Percentiles rank a stretch among this genome's conserved stretches.
Evolutionary conservation across 2,329 filamentous ascomycete genomes (phyloP).

Genomic region (Cladophialophora yegresii): DNA sequence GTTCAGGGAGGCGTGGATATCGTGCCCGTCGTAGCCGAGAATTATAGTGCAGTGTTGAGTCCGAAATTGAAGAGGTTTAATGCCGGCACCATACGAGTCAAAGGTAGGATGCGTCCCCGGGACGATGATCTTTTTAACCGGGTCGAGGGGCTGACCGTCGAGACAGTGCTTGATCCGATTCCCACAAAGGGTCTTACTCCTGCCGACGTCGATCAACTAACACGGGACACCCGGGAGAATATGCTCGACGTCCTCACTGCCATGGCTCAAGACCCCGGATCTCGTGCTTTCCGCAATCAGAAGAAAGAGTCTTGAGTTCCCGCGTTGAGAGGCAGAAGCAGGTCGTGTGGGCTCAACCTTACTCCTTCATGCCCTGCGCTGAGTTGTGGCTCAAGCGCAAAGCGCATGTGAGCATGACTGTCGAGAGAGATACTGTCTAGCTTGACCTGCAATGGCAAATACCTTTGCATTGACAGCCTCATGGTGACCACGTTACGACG

Average conservation of each 20-base stretch:
- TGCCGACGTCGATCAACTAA: conserved; percentile 75
- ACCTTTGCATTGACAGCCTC: neutral
- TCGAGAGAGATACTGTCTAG: neutral
- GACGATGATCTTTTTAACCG: neutral
- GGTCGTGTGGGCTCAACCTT: neutral
- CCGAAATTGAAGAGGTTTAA: conserved; percentile 66
- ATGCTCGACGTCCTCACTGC: conserved; percentile 67
- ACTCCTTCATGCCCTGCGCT: neutral
- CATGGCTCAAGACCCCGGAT: conserved; percentile 39
- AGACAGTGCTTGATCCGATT: conserved; percentile 75
- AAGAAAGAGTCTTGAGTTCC: conserved; percentile 24
- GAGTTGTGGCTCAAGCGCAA: neutral
- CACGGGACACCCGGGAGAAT: conserved; percentile 66
- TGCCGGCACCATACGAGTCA: conserved; percentile 70
- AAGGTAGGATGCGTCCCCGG: conserved; percentile 56
- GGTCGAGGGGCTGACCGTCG: conserved; percentile 6
- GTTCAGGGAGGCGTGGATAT: conserved; percentile 92
- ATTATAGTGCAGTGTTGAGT: conserved; percentile 73
- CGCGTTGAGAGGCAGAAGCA: too few relatives aligned
- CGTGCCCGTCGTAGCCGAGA: conserved; percentile 78
- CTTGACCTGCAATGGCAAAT: neutral
- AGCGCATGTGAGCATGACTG: neutral
- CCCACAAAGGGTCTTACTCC: conserved; percentile 70
- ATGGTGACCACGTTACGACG: too few relatives aligned
- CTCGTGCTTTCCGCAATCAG: conserved; percentile 10